A percentile compares a stretch with the other conserved stretches of the same genome.
Conservation (phyloP, 371 early-diverging fungal genomes). For the Blastocladiella emersonii region DNA sequence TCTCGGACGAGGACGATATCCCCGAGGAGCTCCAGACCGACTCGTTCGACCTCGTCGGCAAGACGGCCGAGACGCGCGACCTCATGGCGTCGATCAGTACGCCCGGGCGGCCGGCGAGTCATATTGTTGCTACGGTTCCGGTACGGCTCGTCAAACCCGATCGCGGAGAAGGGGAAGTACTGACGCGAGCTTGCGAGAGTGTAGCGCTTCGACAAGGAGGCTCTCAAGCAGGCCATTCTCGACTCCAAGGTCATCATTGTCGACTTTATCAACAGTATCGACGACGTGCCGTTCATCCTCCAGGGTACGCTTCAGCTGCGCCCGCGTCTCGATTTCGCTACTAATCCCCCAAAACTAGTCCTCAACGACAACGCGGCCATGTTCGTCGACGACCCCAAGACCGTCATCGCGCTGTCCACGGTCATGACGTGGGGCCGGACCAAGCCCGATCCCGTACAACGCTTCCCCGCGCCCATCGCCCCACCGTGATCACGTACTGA, state of each 20-base stretch:
- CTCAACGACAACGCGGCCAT: conserved; percentile 24
- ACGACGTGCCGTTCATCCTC: conserved; percentile 6
- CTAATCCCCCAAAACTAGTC: conserved; percentile 10
- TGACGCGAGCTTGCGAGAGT: too few species aligned
- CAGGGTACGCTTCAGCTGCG: not conserved
- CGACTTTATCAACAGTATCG: conserved; percentile 22
- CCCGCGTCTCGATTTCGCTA: not conserved
- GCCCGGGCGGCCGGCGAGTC: not conserved
- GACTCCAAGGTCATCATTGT: conserved; percentile 27
- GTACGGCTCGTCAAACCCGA: not conserved
- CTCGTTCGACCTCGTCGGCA: conserved; percentile 19
- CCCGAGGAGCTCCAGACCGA: conserved; percentile 1
- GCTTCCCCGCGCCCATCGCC: too few species aligned
- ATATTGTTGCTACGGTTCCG: not conserved
- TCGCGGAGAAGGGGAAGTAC: too few species aligned
- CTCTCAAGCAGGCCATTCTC: conserved; percentile 16
- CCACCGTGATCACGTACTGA: too few species aligned
- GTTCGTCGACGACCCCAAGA: conserved; percentile 29
- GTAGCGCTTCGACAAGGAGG: conserved; percentile 17
- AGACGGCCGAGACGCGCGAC: conserved; percentile 13
- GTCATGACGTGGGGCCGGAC: conserved; percentile 41
- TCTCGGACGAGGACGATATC: not conserved
- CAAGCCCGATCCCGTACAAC: conserved; percentile 25
- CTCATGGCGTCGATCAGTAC: not conserved
- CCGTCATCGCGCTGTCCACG: conserved; percentile 29